Percentiles rank a stretch among this genome's conserved stretches.
These are phyloP conservation scores for Colletotrichum somersetense DNA, from an alignment of 2,329 filamentous ascomycete genomes.

Conservation along the genomic window DNA sequence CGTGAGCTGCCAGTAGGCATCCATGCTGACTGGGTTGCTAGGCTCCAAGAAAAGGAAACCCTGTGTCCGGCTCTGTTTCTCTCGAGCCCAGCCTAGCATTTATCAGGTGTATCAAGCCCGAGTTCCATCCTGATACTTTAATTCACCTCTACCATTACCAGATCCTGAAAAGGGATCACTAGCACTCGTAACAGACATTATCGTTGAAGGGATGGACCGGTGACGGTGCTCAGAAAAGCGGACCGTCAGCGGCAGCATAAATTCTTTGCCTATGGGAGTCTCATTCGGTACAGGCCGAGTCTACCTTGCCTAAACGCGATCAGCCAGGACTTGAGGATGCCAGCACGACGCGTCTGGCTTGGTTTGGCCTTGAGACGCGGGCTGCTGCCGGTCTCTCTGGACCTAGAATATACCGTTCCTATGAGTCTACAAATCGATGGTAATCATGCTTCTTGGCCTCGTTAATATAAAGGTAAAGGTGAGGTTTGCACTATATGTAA, in stretches of 20 bases:
- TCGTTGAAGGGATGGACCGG: background rate
- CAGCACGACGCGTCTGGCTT: too few relatives aligned
- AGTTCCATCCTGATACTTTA: background rate
- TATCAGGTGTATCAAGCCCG: background rate
- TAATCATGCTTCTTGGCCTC: too few relatives aligned
- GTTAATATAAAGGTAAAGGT: too few relatives aligned
- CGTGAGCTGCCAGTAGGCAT: slow-evolving; percentile 13
- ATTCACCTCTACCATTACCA: background rate
- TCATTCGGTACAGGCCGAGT: too few relatives aligned
- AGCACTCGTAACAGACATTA: background rate
- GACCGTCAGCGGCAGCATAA: background rate
- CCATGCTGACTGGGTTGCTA: slow-evolving; percentile 18
- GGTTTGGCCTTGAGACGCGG: too few relatives aligned
- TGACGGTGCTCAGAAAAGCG: background rate
- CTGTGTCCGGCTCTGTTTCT: background rate
- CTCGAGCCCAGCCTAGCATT: background rate
- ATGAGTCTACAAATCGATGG: too few relatives aligned
- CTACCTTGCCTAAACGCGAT: too few relatives aligned
- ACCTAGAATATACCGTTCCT: too few relatives aligned
- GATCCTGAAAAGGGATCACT: background rate
- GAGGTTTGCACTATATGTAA: too few relatives aligned
- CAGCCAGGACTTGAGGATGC: too few relatives aligned
- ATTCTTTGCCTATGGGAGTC: too few relatives aligned
- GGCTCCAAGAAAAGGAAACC: slow-evolving; percentile 4
- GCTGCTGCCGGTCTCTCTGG: too few relatives aligned